A percentile compares a stretch with the other conserved stretches of the same genome.
phyloP scores from a whole-genome alignment of 306 rosid genomes.

The Citrullus amarus region DNA sequence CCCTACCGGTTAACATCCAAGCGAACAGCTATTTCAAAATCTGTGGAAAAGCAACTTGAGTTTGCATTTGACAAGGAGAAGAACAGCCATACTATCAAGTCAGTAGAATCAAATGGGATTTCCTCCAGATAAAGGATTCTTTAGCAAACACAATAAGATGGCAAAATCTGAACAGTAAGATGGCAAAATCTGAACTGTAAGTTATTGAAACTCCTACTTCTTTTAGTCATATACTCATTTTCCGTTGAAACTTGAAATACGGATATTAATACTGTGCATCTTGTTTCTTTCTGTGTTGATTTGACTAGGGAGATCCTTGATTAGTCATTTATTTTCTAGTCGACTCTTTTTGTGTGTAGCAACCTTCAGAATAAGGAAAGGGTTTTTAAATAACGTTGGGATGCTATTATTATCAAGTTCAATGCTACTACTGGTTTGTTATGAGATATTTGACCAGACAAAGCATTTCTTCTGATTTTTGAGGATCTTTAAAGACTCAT shows the following conservation, averaged over 20 bases:
- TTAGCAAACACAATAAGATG: background rate
- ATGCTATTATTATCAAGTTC: background rate
- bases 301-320: background rate
- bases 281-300: background rate
- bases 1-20: constrained; percentile 80
- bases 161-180: constrained; percentile 3
- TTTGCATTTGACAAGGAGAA: constrained; percentile 38
- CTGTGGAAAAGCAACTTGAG: constrained; percentile 89
- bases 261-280: background rate
- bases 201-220: background rate
- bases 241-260: background rate
- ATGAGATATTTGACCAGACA: background rate
- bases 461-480: background rate
- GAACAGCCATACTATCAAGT: background rate
- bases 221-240: background rate
- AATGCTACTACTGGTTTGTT: background rate
- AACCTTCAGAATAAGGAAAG: background rate
- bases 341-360: background rate
- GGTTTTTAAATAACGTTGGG: background rate
- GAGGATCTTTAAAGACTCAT: background rate
- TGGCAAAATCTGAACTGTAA: constrained; percentile 4
- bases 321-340: background rate
- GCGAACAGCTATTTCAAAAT: constrained; percentile 61
- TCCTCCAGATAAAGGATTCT: constrained; percentile 1
- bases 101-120: background rate